phyloP scores from a whole-genome alignment of 169 alveolate species.

The Plasmodium yoelii region DNA sequence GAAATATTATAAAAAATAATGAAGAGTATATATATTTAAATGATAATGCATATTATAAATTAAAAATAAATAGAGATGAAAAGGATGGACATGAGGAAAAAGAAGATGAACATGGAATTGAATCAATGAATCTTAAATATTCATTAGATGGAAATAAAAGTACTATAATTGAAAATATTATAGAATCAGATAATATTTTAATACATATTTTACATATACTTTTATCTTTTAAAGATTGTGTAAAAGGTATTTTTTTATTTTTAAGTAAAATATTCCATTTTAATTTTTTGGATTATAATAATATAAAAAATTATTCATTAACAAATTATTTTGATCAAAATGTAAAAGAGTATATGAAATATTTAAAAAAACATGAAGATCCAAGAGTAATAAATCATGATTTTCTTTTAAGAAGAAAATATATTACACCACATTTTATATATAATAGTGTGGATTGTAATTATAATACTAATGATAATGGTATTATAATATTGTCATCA shows the following conservation, averaged over 20 bases:
- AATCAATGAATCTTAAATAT: slow-evolving; percentile 34
- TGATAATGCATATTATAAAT: slow-evolving; percentile 71
- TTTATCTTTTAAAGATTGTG: slow-evolving; percentile 41
- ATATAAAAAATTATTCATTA: slow-evolving; percentile 51
- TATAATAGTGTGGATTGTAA: slow-evolving; percentile 72
- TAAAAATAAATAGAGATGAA: slow-evolving; percentile 68
- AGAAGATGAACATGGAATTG: not conserved
- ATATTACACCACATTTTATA: slow-evolving; percentile 42
- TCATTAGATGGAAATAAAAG: slow-evolving; percentile 36
- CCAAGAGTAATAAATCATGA: slow-evolving; percentile 19
- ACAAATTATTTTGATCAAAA: slow-evolving; percentile 57
- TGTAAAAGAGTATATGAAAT: slow-evolving; percentile 65
- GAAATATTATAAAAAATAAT: slow-evolving; percentile 39
- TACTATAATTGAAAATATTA: slow-evolving; percentile 41
- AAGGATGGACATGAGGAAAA: slow-evolving; percentile 30
- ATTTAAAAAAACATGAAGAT: slow-evolving; percentile 59
- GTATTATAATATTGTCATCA: slow-evolving; percentile 61
- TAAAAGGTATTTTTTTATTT: slow-evolving; percentile 21
- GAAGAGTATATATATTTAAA: slow-evolving; percentile 63
- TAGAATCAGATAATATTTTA: slow-evolving; percentile 46
- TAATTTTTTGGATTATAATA: slow-evolving; percentile 65
- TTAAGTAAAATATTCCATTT: slow-evolving; percentile 73
- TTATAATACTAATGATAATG: slow-evolving; percentile 70
- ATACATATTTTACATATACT: slow-evolving; percentile 15
- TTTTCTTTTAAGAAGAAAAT: slow-evolving; percentile 54